phyloP scores from a whole-genome alignment of 331 rosid genomes.

The Acacia pycnantha region DNA sequence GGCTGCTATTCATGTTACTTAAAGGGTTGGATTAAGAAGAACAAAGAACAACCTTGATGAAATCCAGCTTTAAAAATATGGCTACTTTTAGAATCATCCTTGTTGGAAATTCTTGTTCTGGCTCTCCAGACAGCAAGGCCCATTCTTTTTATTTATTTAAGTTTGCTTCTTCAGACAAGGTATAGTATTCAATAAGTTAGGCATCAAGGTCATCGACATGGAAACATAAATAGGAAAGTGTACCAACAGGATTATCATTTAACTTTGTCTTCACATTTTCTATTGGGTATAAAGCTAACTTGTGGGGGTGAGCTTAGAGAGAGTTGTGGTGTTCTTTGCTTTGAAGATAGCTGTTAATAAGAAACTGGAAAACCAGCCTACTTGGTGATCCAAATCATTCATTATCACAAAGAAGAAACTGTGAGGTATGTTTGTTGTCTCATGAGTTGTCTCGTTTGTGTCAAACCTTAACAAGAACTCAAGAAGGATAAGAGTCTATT shows the following conservation, averaged over 20 bases:
- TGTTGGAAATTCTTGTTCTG: slow-evolving; percentile 47
- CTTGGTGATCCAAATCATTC: slow-evolving; percentile 31
- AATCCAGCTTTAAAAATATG: slow-evolving; percentile 43
- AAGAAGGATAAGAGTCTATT: not conserved
- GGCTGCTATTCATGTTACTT: slow-evolving; percentile 55
- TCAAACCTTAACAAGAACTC: not conserved
- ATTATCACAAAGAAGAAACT: slow-evolving; percentile 32
- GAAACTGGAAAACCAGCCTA: slow-evolving; percentile 35
- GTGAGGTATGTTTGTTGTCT: slow-evolving; percentile 44
- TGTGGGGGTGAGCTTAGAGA: slow-evolving; percentile 30
- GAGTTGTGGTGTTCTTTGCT: slow-evolving; percentile 38
- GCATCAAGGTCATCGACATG: slow-evolving; percentile 67
- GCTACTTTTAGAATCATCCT: slow-evolving; percentile 48
- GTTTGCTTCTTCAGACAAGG: slow-evolving; percentile 85
- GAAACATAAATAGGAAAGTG: slow-evolving; percentile 44
- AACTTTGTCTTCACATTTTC: slow-evolving; percentile 71
- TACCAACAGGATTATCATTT: slow-evolving; percentile 50
- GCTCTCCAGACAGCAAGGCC: slow-evolving; percentile 70
- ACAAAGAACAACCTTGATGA: slow-evolving; percentile 37
- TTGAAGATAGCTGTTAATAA: slow-evolving; percentile 31
- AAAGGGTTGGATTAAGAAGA: slow-evolving; percentile 45
- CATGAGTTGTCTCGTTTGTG: not conserved
- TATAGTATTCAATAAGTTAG: slow-evolving; percentile 81
- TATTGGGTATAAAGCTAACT: slow-evolving; percentile 46
- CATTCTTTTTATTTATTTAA: slow-evolving; percentile 61